Conservation (phyloP, 441 rosid species). For the Francoa sonchifolia region DNA sequence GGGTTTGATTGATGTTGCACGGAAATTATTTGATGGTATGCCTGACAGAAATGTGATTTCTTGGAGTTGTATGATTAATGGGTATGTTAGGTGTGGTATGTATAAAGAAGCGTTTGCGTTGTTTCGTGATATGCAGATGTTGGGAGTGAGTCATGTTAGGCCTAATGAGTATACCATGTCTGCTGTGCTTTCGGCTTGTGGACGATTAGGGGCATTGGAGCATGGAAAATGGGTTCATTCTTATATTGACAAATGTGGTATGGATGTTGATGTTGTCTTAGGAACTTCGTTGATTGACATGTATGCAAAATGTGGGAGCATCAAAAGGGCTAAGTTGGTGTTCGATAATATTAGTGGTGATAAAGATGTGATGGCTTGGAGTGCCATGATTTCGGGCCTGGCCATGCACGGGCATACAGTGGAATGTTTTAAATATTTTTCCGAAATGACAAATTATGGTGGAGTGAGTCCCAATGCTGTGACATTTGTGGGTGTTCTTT, state of each 20-base stretch:
- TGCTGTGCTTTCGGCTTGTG: constrained; percentile 51
- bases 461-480: constrained; percentile 24
- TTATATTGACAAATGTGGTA: constrained; percentile 27
- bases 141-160: constrained; percentile 21
- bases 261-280: constrained; percentile 35
- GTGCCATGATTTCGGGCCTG: constrained; percentile 49
- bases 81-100: constrained; percentile 42
- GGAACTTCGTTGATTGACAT: constrained; percentile 48
- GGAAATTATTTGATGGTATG: constrained; percentile 37
- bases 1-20: constrained; percentile 46
- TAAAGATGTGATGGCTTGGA: constrained; percentile 55
- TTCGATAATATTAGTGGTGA: constrained; percentile 27
- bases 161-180: constrained; percentile 47
- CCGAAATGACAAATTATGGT: constrained; percentile 25
- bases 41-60: constrained; percentile 46
- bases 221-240: constrained; percentile 61
- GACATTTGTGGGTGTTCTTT: constrained; percentile 29
- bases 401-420: constrained; percentile 41
- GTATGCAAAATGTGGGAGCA: constrained; percentile 55
- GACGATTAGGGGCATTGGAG: constrained; percentile 53
- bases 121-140: constrained; percentile 40
- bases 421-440: constrained; percentile 31
- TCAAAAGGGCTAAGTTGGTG: constrained; percentile 44
- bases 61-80: constrained; percentile 80
- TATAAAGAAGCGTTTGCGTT: constrained; percentile 36